Evolutionary conservation across 2,329 filamentous ascomycete genomes (phyloP), one percentile per base, ranked within the genome.

Genomic region (Cordyceps sp.): DNA sequence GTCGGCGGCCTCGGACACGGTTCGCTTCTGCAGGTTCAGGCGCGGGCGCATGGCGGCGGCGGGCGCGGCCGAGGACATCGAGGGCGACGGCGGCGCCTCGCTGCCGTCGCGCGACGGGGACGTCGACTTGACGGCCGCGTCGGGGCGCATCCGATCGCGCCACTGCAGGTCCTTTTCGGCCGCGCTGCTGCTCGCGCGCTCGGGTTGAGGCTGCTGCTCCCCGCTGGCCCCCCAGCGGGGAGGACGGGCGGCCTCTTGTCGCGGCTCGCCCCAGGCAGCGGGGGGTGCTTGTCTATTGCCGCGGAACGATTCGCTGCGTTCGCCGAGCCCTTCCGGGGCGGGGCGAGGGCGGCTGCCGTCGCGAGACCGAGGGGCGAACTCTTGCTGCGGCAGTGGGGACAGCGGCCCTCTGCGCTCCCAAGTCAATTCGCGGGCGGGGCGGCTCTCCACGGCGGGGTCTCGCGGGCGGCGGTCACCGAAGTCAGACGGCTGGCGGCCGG

Each of bases 321-420:
- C 61, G 37, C 69, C 72, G 34, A 83, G 73, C 14, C 50, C 53
- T 29, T 55, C 54, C 18, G 50, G 43, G 37, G 64, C 67, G 28
- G 51, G 52, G 31, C 64, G 58, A 25, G 66, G 54, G 21, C 64
- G 64, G 50, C 66, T 67, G 37, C 60, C 66, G 25, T 74, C 70
- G 38, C 71, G 64, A 32, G 64, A 62, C 31, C 55, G 58, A 17
- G 57, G 52, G 15, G 52, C 43, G 34, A 62, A 61, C 40, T 75
- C 69, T 29, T 59, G 42, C 36, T 61, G 67, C 32, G 64, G 64
- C 42, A 60, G 64, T 16, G 88, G 83, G 26, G 88, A 82, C 34
- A 96, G 66, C 24, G 90, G 90, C 10, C 90, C 90, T 51, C 82
- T 90, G 45, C 90, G 81, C 58, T 94, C 88, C 90, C 90, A 98